Evolutionary conservation across 1,139 yeast species (phyloP).

Genomic region (Kluyveromyces sp.): DNA sequence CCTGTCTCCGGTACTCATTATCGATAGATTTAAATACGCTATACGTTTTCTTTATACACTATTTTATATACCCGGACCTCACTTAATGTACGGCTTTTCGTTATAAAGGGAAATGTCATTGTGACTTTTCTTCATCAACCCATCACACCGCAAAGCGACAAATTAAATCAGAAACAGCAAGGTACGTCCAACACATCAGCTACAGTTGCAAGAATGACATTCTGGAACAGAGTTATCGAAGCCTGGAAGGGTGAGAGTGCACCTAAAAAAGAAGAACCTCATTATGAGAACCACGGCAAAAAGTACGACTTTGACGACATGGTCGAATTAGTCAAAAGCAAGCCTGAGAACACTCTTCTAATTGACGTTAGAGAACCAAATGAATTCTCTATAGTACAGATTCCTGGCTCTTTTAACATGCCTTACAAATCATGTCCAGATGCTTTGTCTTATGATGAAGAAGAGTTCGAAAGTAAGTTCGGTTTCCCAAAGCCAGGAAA

Average conservation of each 20-base stretch:
- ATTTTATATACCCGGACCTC: no score
- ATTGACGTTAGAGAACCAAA: conserved; percentile 91
- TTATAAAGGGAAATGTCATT: no score
- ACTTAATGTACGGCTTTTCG: no score
- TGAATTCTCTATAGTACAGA: conserved; percentile 51
- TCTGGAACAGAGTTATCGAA: conserved; percentile 22
- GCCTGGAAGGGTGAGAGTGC: conserved; percentile 25
- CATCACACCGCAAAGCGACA: no score
- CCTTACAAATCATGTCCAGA: conserved; percentile 91
- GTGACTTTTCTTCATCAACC: no score
- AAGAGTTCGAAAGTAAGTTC: conserved; percentile 70
- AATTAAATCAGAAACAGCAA: no score
- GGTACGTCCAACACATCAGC: no score
- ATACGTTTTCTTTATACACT: no score
- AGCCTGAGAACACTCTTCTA: conserved; percentile 41
- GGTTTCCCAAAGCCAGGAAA: conserved; percentile 72
- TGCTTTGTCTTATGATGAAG: conserved; percentile 68
- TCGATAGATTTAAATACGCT: no score
- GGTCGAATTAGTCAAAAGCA: conserved; percentile 39
- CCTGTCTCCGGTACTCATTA: no score
- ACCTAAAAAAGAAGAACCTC: neutral
- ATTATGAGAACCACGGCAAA: conserved; percentile 18
- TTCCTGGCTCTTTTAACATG: conserved; percentile 82
- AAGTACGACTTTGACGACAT: conserved; percentile 49
- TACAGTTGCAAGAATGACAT: conserved; percentile 1